Conservation (phyloP, 129 eudicot species). For the Flaveria brownii region DNA sequence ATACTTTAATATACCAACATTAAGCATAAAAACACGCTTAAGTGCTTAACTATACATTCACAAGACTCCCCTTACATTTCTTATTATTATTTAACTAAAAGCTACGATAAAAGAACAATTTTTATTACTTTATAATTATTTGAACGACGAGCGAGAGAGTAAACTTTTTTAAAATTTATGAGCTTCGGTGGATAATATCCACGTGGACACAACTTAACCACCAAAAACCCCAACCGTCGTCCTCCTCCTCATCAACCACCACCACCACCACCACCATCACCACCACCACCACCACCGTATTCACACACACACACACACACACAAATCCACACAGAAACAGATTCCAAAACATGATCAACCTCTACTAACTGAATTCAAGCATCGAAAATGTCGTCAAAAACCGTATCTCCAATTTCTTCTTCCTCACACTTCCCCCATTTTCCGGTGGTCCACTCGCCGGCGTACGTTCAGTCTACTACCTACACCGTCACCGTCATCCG, state of each 20-base stretch:
- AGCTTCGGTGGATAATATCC: slow-evolving; percentile 33
- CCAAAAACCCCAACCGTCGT: slow-evolving; percentile 24
- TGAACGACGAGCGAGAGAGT: neutral
- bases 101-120: neutral
- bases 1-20: no score
- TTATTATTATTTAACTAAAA: no score
- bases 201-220: slow-evolving; percentile 36
- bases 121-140: neutral
- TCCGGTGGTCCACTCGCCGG: slow-evolving; percentile 39
- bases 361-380: slow-evolving; percentile 19
- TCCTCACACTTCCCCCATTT: slow-evolving; percentile 43
- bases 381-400: slow-evolving; percentile 40
- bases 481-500: slow-evolving; percentile 33
- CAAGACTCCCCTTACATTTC: no score
- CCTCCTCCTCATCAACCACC: slow-evolving; percentile 30
- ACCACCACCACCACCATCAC: slow-evolving; percentile 14
- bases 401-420: slow-evolving; percentile 32
- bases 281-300: slow-evolving; percentile 27
- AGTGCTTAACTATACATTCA: no score
- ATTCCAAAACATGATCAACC: slow-evolving; percentile 26
- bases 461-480: slow-evolving; percentile 33
- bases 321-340: slow-evolving; percentile 13
- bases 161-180: slow-evolving; percentile 8
- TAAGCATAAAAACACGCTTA: no score
- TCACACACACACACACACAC: neutral